Evolutionary conservation across 2,329 filamentous ascomycete species (phyloP).

Genomic region (Aspergillus viridinutans): DNA sequence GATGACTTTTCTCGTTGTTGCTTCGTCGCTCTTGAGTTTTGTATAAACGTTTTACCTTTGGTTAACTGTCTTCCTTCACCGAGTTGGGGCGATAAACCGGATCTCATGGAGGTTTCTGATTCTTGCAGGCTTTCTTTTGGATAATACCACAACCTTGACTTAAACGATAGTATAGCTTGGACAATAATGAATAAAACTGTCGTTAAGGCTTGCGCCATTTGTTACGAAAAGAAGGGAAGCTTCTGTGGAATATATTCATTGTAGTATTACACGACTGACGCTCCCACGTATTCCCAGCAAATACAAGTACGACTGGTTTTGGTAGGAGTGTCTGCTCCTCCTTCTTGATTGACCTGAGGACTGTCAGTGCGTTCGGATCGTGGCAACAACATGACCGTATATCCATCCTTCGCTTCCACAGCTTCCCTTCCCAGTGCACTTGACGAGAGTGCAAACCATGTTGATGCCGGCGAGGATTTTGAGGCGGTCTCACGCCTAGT

Average conservation of each 20-base stretch:
- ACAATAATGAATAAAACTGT: neutral
- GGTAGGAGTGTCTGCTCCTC: conserved; percentile 1
- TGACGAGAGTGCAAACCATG: conserved; percentile 35
- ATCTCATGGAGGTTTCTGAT: neutral
- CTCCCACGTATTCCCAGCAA: conserved; percentile 40
- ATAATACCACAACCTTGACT: neutral
- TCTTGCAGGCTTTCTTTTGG: neutral
- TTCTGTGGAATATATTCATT: neutral
- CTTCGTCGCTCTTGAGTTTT: conserved; percentile 3
- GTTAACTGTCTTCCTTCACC: neutral
- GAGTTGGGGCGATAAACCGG: neutral
- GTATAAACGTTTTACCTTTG: conserved; percentile 1
- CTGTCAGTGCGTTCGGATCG: neutral
- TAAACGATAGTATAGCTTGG: neutral
- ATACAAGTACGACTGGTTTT: conserved; percentile 19
- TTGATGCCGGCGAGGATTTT: conserved; percentile 3
- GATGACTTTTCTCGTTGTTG: neutral
- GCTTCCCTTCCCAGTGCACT: conserved; percentile 32
- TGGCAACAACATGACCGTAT: conserved; percentile 28
- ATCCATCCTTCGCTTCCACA: conserved; percentile 39
- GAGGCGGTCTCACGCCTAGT: conserved; percentile 15
- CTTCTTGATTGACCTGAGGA: neutral
- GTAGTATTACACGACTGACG: conserved; percentile 11
- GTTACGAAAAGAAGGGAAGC: neutral
- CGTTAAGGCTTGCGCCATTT: neutral